Evolutionary conservation across 108 stramenopile genomes (phyloP).

Genomic region (Nitzschia putrida): DNA sequence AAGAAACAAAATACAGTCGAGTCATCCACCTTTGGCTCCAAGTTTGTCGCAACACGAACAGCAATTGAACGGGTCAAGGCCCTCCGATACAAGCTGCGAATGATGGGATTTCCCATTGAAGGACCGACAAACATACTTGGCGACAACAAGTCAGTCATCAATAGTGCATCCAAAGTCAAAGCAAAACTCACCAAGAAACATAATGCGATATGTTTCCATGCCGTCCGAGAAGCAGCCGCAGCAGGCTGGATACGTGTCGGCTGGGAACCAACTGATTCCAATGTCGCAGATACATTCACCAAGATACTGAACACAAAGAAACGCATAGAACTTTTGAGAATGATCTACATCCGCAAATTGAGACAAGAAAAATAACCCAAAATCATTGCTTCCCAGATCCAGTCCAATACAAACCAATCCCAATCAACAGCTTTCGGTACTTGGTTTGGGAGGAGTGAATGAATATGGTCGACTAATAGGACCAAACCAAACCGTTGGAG

Average conservation of each 20-base stretch:
- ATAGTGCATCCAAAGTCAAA: neutral
- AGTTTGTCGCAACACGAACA: constrained; percentile 39
- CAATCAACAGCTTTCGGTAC: no score
- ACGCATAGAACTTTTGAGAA: neutral
- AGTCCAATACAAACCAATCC: no score
- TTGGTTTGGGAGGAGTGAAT: no score
- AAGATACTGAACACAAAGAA: neutral
- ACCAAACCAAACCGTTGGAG: no score
- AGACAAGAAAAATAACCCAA: no score
- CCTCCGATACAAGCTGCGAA: constrained; percentile 49
- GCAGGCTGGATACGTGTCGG: no score
- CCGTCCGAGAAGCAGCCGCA: neutral
- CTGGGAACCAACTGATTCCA: constrained; percentile 11
- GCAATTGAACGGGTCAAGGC: constrained; percentile 17
- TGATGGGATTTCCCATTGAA: constrained; percentile 50
- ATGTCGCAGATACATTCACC: constrained; percentile 1
- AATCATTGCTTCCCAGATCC: no score
- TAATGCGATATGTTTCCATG: constrained; percentile 2
- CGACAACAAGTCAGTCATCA: constrained; percentile 18
- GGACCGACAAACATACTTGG: constrained; percentile 29
- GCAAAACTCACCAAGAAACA: neutral
- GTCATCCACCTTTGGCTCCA: constrained; percentile 52
- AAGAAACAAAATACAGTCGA: constrained; percentile 59
- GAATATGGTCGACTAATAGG: no score
- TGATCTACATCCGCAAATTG: no score